These are phyloP conservation scores for Peronospora tabacina DNA, from an alignment of 352 stramenopile genomes.

Conservation along the genomic window DNA sequence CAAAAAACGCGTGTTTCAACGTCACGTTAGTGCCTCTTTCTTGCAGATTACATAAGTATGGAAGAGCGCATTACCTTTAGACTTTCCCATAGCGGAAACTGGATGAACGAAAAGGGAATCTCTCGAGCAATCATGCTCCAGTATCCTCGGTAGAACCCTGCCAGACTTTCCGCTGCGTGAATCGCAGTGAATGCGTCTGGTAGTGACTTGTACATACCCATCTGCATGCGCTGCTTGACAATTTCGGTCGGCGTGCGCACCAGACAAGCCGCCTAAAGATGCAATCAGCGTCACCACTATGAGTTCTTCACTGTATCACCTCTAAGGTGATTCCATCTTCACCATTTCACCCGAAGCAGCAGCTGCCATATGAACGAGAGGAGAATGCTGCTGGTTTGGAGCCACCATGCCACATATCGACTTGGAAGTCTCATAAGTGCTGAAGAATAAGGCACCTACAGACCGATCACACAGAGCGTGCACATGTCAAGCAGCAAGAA, in stretches of 20 bases:
- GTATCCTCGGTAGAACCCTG: slow-evolving; percentile 95
- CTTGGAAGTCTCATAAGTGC: slow-evolving; percentile 88
- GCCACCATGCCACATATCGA: slow-evolving; percentile 42
- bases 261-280: slow-evolving; percentile 87
- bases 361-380: slow-evolving; percentile 92
- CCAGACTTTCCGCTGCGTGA: slow-evolving; percentile 56
- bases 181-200: slow-evolving; percentile 70
- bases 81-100: slow-evolving; percentile 98
- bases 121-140: slow-evolving; percentile 97
- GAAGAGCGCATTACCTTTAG: slow-evolving; percentile 78
- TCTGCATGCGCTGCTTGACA: slow-evolving; percentile 99
- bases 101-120: slow-evolving; percentile 99
- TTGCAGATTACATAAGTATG: background rate
- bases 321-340: background rate
- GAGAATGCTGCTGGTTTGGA: slow-evolving; percentile 73
- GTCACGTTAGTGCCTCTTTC: background rate
- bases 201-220: slow-evolving; percentile 78
- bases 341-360: slow-evolving; percentile 92
- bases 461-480: slow-evolving; percentile 1
- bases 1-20: slow-evolving; percentile 1
- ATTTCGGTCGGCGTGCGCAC: slow-evolving; percentile 98
- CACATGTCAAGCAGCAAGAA: slow-evolving; percentile 1
- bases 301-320: background rate
- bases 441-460: slow-evolving; percentile 84
- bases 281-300: slow-evolving; percentile 6